Evolutionary conservation across 345 rosid genomes (phyloP).

Genomic region (Arabis hirsuta): DNA sequence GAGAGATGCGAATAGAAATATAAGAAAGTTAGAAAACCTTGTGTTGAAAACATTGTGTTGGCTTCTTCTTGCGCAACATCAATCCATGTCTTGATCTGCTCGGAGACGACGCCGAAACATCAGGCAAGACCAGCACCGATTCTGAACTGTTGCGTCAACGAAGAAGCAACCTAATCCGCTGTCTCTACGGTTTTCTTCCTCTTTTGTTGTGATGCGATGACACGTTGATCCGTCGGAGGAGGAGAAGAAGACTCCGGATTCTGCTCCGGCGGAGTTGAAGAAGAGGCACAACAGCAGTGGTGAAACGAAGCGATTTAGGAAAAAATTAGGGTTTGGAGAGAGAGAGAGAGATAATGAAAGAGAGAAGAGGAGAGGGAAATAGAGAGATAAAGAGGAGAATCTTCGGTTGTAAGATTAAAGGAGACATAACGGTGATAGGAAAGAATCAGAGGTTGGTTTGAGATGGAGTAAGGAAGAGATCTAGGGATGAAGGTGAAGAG

Average conservation of each 20-base stretch:
- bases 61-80: constrained; percentile 82
- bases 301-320: not conserved
- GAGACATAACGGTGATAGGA: too few species aligned
- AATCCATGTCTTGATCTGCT: constrained; percentile 82
- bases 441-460: too few species aligned
- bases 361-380: too few species aligned
- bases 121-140: constrained; percentile 92
- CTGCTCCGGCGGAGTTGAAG: constrained; percentile 39
- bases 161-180: constrained; percentile 91
- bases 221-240: constrained; percentile 49
- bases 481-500: too few species aligned
- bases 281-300: constrained; percentile 40
- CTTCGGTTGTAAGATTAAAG: too few species aligned
- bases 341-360: too few species aligned
- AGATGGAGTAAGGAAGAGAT: too few species aligned
- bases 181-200: constrained; percentile 55
- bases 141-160: constrained; percentile 81
- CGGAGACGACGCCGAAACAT: constrained; percentile 80
- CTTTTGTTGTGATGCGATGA: constrained; percentile 44
- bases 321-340: too few species aligned
- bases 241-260: constrained; percentile 42
- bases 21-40: too few species aligned
- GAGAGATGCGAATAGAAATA: too few species aligned
- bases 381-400: too few species aligned
- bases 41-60: constrained; percentile 60